Evolutionary conservation across 495 filamentous ascomycete genomes (phyloP), one percentile per base, ranked within the genome.

Genomic region (Penicillium macrosclerotiorum): DNA sequence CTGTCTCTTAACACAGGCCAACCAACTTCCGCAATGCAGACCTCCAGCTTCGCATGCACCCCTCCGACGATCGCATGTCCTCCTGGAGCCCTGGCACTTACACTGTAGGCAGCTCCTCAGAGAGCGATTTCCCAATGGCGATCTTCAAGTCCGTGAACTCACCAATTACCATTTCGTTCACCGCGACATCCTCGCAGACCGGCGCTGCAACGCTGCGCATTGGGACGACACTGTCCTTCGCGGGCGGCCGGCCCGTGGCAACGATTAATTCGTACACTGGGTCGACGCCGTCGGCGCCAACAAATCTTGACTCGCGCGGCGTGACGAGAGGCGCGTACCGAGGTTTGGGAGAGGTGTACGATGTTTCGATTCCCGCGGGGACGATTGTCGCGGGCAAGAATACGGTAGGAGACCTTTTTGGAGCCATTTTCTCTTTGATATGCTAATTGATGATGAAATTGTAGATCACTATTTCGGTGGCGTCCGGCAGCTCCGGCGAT

Each of bases 1-100:
- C 17, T 19, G n/a, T 1, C 14, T 19, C 1, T 36, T 11, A 26
- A 5, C 3, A 23, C 37, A 71, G 76, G 52, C 83, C 83, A 9
- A 83, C 72, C 5, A 79, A 80, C 7, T 85, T 86, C 73, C 69
- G 69, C 36, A 85, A 86, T 54, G 81, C 82, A 14, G 80, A 71
- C 31, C 82, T 82, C 48, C 77, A 84, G 51, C 72, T 80, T 33
- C 65, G 74, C 35, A 86, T 86, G 83, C 83, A 86, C 45, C 83
- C 82, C 4, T 77, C 76, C 0, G 83, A 85, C 60, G 64, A 51
- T 23, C 75, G 82, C 42, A 85, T 85, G 81, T 59, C 64, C 14
- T 57, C 64, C 47, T 86, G 82, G 83, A 65, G 65, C 1, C 74
- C 81, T 0, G 41, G 68, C 5, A 84, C 81, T 2, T 83, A 81